Evolutionary conservation across 2,329 filamentous ascomycete species (phyloP).

Genomic region (Ophiostoma tasmaniense): DNA sequence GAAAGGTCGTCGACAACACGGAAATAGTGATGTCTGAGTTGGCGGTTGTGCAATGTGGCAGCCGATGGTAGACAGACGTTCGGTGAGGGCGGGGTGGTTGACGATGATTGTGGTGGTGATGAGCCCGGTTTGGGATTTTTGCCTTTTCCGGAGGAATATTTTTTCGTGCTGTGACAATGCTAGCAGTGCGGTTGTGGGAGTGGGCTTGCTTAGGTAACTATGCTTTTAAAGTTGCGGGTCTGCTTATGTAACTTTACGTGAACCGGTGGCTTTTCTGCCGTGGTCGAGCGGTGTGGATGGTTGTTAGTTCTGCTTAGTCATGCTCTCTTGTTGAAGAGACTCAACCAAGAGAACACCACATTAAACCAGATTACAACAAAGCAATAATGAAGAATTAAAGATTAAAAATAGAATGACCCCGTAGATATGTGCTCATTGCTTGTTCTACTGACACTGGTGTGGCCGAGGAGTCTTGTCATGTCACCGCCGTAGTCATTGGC

Average conservation of each 20-base stretch:
- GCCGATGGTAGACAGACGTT: not conserved
- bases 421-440: too few species aligned
- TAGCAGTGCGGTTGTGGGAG: conserved; percentile 13
- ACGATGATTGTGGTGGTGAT: conserved; percentile 3
- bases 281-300: not conserved
- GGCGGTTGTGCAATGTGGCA: not conserved
- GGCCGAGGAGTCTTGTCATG: too few species aligned
- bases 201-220: too few species aligned
- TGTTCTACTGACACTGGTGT: too few species aligned
- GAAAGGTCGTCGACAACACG: not conserved
- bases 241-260: not conserved
- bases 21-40: not conserved
- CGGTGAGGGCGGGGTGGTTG: conserved; percentile 1
- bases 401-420: too few species aligned
- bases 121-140: conserved; percentile 10
- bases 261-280: not conserved
- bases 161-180: conserved; percentile 11
- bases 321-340: too few species aligned
- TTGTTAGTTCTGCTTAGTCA: not conserved
- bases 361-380: too few species aligned
- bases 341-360: too few species aligned
- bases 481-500: too few species aligned
- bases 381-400: not conserved
- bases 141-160: conserved; percentile 17
- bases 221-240: conserved; percentile 10